A percentile compares a stretch with the other conserved stretches of the same genome.
Conservation (phyloP, 2,329 filamentous ascomycete genomes). For the Aspergillus floridensis region DNA sequence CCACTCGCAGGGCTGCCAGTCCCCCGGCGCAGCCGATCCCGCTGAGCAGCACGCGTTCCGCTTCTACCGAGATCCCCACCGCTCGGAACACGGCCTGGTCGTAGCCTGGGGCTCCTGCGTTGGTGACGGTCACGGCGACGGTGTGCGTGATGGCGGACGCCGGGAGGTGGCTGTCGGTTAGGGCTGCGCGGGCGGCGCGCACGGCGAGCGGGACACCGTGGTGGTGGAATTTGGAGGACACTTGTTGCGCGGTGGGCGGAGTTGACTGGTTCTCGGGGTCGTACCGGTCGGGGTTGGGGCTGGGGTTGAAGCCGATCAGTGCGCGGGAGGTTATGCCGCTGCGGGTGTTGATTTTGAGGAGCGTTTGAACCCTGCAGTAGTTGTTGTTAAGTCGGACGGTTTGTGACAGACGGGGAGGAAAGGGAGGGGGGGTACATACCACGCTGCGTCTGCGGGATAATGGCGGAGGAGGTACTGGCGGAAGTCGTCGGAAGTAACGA, state of each 20-base stretch:
- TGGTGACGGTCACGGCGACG: conserved; percentile 4
- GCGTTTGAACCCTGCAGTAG: neutral
- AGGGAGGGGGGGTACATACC: neutral
- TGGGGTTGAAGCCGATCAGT: neutral
- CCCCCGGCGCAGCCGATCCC: conserved; percentile 7
- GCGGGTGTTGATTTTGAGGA: neutral
- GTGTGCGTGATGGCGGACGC: neutral
- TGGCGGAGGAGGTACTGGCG: neutral
- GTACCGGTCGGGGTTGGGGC: neutral
- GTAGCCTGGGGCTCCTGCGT: conserved; percentile 1
- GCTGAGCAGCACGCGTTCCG: neutral
- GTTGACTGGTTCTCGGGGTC: neutral
- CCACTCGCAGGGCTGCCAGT: neutral
- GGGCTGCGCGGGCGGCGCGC: neutral
- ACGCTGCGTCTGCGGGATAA: neutral
- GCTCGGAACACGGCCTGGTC: neutral
- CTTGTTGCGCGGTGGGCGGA: neutral
- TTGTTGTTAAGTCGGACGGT: neutral
- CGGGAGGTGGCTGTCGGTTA: neutral
- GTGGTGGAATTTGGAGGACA: neutral
- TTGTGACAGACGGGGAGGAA: neutral
- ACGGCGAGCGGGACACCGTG: neutral
- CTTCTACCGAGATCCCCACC: neutral
- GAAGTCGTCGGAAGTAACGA: neutral
- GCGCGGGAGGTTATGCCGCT: neutral